Evolutionary conservation across 2,329 filamentous ascomycete species (phyloP).

Genomic region (Apiospora malaysiana): DNA sequence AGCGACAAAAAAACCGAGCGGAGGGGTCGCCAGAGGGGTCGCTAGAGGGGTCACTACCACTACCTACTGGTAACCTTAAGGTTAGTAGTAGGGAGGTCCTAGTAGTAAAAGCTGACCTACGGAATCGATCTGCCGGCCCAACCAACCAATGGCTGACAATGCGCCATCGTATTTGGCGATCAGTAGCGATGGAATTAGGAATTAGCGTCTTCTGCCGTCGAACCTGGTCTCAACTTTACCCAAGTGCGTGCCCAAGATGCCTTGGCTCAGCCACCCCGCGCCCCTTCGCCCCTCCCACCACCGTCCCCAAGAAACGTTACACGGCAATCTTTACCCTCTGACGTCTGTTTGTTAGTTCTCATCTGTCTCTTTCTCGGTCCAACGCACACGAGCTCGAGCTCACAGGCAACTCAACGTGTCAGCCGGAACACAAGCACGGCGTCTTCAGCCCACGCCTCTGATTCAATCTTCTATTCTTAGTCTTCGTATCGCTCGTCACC

Average conservation of each 20-base stretch:
- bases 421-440: background rate
- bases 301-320: background rate
- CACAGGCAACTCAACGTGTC: background rate
- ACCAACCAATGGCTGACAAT: background rate
- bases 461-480: constrained; percentile 13
- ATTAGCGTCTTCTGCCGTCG: background rate
- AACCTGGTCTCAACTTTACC: background rate
- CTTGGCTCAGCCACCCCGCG: background rate
- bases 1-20: background rate
- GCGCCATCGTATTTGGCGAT: background rate
- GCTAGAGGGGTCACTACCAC: no score
- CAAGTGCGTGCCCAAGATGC: background rate
- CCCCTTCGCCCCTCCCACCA: background rate
- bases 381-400: background rate
- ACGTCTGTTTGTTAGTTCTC: background rate
- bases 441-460: constrained; percentile 1
- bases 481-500: background rate
- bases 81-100: no score
- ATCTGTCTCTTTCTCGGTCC: background rate
- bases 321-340: background rate
- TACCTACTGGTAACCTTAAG: no score
- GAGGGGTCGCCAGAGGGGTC: background rate
- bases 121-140: background rate
- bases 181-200: background rate
- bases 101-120: no score